Evolutionary conservation across 2,329 filamentous ascomycete genomes (phyloP), one percentile per base, ranked within the genome.

Genomic region (Clonostachys sp.): DNA sequence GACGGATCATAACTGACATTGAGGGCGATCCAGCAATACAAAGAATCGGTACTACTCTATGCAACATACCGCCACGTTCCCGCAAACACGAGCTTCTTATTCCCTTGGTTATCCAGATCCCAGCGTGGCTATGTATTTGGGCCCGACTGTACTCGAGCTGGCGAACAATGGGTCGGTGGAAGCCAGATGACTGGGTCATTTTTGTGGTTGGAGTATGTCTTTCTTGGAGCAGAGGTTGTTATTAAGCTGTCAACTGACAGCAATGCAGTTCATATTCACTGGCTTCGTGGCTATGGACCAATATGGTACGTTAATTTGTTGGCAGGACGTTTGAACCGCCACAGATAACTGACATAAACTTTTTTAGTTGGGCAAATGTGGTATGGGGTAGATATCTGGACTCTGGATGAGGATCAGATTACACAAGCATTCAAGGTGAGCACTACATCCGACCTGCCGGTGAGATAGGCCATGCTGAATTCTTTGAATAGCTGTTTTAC

Each of bases 111-210:
- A 55, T 68, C 34, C 63, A 72, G 47, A 48, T 62, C 2, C 55
- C 64, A 34, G 68, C 67, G 0, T 54, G 65, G 18, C 5, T 65
- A 2, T 61, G 56, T 35, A 59, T 70, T 5, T 56, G 62, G 34
- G 43, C 71, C n/a, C 61, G 70, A n/a, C 46, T 73, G 5, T 70
- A 61, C 42, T 60, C 60, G 14, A 57, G 68, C 12, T 66, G 64
- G 63, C 56, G 49, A 35, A 62, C 59, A 6, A 50, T 57, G 6
- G 52, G 57, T 7, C 50, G 56, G 6, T 61, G 65, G 18, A 64
- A 62, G 24, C n/a, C 61, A 5, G 70, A 73, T 43, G 71, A 73
- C 50, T 70, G 66, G 51, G 53, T 71, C 16, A 64, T 71, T 57
- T 51, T 66, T 5, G 51, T 56, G 5, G n/a, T 10, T 10, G 1